Evolutionary conservation across 192 early-diverging fungal genomes (phyloP), one percentile per base, ranked within the genome.

Genomic region (Podila minutissima): DNA sequence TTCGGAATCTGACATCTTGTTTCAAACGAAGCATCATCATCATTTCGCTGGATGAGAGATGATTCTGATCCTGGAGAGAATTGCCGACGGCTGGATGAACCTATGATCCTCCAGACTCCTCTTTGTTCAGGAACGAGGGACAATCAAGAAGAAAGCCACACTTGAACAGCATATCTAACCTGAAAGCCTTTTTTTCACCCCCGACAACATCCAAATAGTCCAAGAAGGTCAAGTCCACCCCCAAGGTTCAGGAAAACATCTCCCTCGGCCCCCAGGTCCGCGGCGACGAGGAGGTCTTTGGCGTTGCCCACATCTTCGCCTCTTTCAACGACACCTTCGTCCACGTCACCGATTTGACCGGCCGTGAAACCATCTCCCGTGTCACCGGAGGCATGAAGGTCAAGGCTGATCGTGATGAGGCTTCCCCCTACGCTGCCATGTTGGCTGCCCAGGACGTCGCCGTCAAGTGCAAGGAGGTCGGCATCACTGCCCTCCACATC

Each of bases 301-400:
- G 98, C 83, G 98, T 99, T 90, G 96, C 96, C 69, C 98, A 98
- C 93, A 99, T 99, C 90, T 99, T 94, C 83, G 97, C 98, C 86
- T 94, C 93, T 66, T 97, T 95, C 92, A 99, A 99, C 93, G 98
- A 99, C 87, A 99, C 98, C 82, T 99, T 99, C 84, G 97, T 99
- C 82, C 98, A 99, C 91, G 92, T 99, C 83, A 99, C 98, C 74
- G 98, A 99, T 98, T 89, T 99, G 81, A 95, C 97, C 78, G 98
- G 98, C 69, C 93, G 96, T 86, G 98, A 99, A 91, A 99, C 98
- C 87, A 97, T 99, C 84, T 91, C 92, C 83, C 94, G 98, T 89
- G 94, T 99, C 71, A 99, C 98, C 83, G 97, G 97, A 92, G 98
- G 98, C 79, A 99, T 99, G 98, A 99, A 97, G 92, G 98, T 99